Evolutionary conservation across 177 flowering plant species (phyloP).

Genomic region (Vitis hybrid): DNA sequence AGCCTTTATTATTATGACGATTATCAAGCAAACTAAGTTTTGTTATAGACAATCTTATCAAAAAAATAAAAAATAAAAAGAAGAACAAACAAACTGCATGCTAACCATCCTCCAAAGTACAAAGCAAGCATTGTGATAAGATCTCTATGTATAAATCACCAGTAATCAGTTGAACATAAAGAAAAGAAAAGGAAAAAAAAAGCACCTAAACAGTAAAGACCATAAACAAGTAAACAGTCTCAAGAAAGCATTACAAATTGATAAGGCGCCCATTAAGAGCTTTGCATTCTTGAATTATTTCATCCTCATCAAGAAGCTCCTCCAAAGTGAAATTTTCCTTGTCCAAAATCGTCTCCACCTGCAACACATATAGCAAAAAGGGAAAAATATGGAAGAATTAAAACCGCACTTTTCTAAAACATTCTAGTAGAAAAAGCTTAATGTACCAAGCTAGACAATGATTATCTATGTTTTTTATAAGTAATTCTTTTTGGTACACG

Average conservation of each 20-base stretch:
- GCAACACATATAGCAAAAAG: slow-evolving; percentile 8
- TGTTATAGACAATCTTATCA: no score
- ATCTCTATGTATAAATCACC: neutral
- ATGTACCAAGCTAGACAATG: neutral
- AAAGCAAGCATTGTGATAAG: neutral
- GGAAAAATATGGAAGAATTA: neutral
- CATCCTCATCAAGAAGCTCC: slow-evolving; percentile 91
- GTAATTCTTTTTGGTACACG: no score
- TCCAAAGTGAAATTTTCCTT: slow-evolving; percentile 74
- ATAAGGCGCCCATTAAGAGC: slow-evolving; percentile 86
- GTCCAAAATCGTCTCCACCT: slow-evolving; percentile 87
- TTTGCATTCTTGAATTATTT: slow-evolving; percentile 94
- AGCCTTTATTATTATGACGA: no score
- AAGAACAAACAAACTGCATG: no score
- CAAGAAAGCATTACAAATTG: slow-evolving; percentile 56
- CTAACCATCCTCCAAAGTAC: neutral
- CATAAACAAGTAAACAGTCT: neutral
- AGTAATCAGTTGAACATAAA: neutral
- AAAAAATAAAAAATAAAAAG: no score
- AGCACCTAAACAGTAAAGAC: neutral
- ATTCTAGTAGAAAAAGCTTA: neutral
- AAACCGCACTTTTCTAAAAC: neutral
- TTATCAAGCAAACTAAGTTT: no score
- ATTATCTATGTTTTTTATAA: neutral
- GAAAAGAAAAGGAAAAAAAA: neutral